Evolutionary conservation across 768 basidiomycete genomes (phyloP).

Genomic region (Lentinula detonsa): DNA sequence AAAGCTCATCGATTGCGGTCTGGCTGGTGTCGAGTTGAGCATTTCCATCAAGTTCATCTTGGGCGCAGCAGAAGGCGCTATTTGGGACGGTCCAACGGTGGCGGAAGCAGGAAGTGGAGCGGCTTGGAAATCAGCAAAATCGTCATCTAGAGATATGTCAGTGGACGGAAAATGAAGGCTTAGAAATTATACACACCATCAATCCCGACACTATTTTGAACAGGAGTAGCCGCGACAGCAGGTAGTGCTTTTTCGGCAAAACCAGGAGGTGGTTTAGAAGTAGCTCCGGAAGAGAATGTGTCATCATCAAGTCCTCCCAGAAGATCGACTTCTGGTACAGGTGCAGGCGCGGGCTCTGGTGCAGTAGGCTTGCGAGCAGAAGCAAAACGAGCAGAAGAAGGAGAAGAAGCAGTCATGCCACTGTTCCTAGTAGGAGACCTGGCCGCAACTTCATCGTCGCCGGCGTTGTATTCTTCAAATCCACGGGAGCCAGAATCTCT

Average conservation of each 20-base stretch:
- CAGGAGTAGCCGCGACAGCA: constrained; percentile 25
- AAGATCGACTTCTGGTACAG: constrained; percentile 54
- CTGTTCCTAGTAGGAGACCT: constrained; percentile 14
- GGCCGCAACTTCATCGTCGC: constrained; percentile 67
- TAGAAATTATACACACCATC: constrained; percentile 30
- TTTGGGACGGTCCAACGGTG: constrained; percentile 19
- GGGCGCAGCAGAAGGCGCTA: constrained; percentile 31
- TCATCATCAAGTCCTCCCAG: constrained; percentile 76
- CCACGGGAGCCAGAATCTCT: constrained; percentile 53
- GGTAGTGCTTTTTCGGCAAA: constrained; percentile 53
- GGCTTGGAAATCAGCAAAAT: constrained; percentile 82
- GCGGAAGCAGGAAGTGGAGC: constrained; percentile 35
- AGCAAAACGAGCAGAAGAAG: constrained; percentile 27
- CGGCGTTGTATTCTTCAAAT: constrained; percentile 96
- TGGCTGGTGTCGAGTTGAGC: constrained; percentile 29
- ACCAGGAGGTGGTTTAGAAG: constrained; percentile 21
- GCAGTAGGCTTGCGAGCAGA: constrained; percentile 31
- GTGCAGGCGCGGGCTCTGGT: constrained; percentile 30
- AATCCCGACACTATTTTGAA: constrained; percentile 18
- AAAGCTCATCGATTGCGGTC: constrained; percentile 19
- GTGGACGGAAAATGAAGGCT: background rate
- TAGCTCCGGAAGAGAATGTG: constrained; percentile 29
- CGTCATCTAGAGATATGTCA: constrained; percentile 51
- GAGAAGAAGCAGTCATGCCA: constrained; percentile 19
- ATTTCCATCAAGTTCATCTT: constrained; percentile 42